These are phyloP conservation scores for Cyberlindnera euphorbiae DNA, from an alignment of 805 yeast species.

Conservation along the genomic window DNA sequence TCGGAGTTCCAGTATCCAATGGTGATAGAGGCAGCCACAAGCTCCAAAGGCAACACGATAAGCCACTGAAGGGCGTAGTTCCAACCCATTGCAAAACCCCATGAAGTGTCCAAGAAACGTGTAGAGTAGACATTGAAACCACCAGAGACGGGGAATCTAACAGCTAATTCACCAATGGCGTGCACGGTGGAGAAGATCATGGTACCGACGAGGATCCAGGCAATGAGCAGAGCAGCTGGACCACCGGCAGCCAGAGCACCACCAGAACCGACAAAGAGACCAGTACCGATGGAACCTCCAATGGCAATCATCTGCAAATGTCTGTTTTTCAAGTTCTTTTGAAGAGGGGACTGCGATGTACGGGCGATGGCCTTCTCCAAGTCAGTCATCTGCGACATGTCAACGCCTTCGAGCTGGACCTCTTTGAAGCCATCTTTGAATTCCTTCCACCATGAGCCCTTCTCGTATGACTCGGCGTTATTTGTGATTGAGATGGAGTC, in stretches of 20 bases:
- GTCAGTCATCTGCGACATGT: conserved; percentile 32
- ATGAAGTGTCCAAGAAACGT: conserved; percentile 51
- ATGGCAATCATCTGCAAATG: conserved; percentile 78
- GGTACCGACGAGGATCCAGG: conserved; percentile 45
- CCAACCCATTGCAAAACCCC: conserved; percentile 60
- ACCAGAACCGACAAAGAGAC: conserved; percentile 73
- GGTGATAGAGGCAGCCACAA: conserved; percentile 56
- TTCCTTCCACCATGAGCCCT: conserved; percentile 15
- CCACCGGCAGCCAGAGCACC: conserved; percentile 59
- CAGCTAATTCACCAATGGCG: conserved; percentile 54
- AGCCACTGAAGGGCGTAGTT: conserved; percentile 51
- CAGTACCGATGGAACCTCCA: conserved; percentile 84
- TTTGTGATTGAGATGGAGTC: conserved; percentile 20
- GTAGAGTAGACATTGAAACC: conserved; percentile 56
- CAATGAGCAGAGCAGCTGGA: conserved; percentile 39
- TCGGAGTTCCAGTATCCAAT: conserved; percentile 46
- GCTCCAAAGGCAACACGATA: conserved; percentile 44
- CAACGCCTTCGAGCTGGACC: conserved; percentile 9
- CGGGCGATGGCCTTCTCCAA: conserved; percentile 41
- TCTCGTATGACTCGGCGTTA: conserved; percentile 1
- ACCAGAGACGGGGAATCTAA: conserved; percentile 65
- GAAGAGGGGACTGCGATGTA: conserved; percentile 21
- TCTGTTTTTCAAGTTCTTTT: conserved; percentile 40
- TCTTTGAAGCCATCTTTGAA: conserved; percentile 21
- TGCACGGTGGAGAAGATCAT: conserved; percentile 54